Percentiles rank a stretch among this genome's conserved stretches.
Conservation (phyloP, 805 yeast genomes). For the Zygosaccharomyces pseudorouxii region DNA sequence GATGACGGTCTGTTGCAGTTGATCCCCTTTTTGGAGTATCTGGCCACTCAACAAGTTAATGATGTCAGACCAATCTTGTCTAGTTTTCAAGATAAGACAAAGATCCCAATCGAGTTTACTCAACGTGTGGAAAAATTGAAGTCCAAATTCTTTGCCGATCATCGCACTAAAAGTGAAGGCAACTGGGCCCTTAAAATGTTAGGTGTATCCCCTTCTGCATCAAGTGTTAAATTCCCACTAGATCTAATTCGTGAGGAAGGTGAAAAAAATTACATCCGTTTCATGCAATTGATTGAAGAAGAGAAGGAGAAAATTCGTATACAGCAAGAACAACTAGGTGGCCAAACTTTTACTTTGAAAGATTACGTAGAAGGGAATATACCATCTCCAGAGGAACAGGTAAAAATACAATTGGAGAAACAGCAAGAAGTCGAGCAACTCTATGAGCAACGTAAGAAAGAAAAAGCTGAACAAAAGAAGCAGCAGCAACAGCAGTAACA, state of each 20-base stretch:
- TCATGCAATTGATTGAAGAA: constrained; percentile 78
- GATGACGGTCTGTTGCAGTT: constrained; percentile 75
- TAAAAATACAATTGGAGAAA: constrained; percentile 41
- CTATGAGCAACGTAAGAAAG: constrained; percentile 30
- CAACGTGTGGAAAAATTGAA: constrained; percentile 74
- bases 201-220: constrained; percentile 42
- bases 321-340: constrained; percentile 75
- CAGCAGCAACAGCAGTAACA: constrained; percentile 11
- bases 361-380: constrained; percentile 80
- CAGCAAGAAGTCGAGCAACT: constrained; percentile 38
- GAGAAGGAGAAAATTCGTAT: constrained; percentile 61
- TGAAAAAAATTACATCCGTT: constrained; percentile 78
- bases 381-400: constrained; percentile 66
- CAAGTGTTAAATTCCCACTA: constrained; percentile 52
- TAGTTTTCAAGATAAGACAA: constrained; percentile 60
- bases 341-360: constrained; percentile 77
- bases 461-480: constrained; percentile 9
- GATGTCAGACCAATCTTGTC: constrained; percentile 87
- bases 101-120: constrained; percentile 74
- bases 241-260: constrained; percentile 90
- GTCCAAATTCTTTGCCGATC: constrained; percentile 60
- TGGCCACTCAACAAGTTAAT: constrained; percentile 78
- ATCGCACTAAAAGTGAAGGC: constrained; percentile 38
- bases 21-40: constrained; percentile 90
- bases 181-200: constrained; percentile 57